A percentile compares a stretch with the other conserved stretches of the same genome.
phyloP scores from a whole-genome alignment of 768 basidiomycete species.

The Kondoa subrosea region DNA sequence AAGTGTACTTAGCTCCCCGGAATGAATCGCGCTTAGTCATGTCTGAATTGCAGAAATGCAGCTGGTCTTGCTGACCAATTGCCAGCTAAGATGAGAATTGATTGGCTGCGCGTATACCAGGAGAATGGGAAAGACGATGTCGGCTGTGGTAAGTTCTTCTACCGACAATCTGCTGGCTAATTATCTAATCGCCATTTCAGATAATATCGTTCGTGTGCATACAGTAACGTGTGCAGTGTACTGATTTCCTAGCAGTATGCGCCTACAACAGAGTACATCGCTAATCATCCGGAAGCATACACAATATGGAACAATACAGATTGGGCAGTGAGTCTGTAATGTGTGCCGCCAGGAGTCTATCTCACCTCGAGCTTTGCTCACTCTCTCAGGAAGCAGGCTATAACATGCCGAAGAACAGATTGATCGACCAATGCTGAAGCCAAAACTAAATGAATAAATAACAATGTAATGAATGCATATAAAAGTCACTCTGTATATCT shows the following conservation, averaged over 20 bases:
- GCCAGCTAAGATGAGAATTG: conserved; percentile 64
- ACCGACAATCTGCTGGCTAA: not conserved
- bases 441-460: not conserved
- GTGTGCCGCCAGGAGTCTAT: too few relatives aligned
- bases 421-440: conserved; percentile 17
- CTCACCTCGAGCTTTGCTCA: too few relatives aligned
- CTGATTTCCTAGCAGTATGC: conserved; percentile 13
- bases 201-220: too few relatives aligned
- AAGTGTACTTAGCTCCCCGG: too few relatives aligned
- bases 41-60: too few relatives aligned
- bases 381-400: conserved; percentile 18
- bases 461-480: not conserved
- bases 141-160: conserved; percentile 26
- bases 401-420: conserved; percentile 20
- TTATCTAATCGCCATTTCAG: not conserved
- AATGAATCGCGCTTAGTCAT: not conserved
- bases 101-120: conserved; percentile 87
- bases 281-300: conserved; percentile 55
- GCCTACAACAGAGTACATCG: conserved; percentile 57
- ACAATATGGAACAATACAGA: conserved; percentile 37
- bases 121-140: conserved; percentile 46
- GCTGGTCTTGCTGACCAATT: too few relatives aligned
- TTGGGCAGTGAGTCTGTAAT: not conserved
- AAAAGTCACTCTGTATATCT: not conserved
- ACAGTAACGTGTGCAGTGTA: too few relatives aligned